Conservation (phyloP, 768 basidiomycete genomes). For the Gymnopilus dilepis region DNA sequence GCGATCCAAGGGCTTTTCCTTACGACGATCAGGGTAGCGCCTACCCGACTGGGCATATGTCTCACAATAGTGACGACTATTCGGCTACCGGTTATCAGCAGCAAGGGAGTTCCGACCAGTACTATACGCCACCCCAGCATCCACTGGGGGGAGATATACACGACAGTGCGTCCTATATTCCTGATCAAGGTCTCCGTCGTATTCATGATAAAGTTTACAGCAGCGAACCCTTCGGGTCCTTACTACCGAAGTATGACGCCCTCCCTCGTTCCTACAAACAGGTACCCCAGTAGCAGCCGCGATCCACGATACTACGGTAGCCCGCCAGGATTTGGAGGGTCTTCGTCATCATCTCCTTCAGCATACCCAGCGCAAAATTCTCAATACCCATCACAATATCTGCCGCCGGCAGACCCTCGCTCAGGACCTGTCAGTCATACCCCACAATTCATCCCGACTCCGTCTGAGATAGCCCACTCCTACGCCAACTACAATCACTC, state of each 20-base stretch:
- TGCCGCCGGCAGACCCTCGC: conserved; percentile 28
- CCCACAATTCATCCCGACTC: conserved; percentile 38
- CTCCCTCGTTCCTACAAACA: conserved; percentile 33
- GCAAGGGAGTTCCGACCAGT: conserved; percentile 39
- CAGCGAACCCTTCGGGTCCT: conserved; percentile 26
- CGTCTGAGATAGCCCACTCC: conserved; percentile 38
- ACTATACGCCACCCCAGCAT: conserved; percentile 37
- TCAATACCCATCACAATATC: conserved; percentile 27
- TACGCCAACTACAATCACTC: conserved; percentile 36
- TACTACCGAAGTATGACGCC: conserved; percentile 47
- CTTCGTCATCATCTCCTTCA: conserved; percentile 26
- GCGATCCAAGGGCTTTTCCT: conserved; percentile 45
- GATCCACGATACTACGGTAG: conserved; percentile 31
- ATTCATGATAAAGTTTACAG: conserved; percentile 12
- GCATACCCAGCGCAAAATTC: conserved; percentile 25
- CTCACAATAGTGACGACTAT: conserved; percentile 36
- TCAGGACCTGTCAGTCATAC: conserved; percentile 24
- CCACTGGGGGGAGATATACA: conserved; percentile 23
- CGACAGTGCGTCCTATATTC: conserved; percentile 28
- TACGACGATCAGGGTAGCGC: conserved; percentile 43
- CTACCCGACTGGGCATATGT: conserved; percentile 35
- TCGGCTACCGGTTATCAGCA: conserved; percentile 36
- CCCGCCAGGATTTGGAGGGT: conserved; percentile 26
- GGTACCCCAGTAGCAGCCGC: conserved; percentile 34
- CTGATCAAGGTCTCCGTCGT: not conserved